Evolutionary conservation across 495 filamentous ascomycete genomes (phyloP), one percentile per base, ranked within the genome.

Genomic region (Lasiosphaeriaceae sp.): DNA sequence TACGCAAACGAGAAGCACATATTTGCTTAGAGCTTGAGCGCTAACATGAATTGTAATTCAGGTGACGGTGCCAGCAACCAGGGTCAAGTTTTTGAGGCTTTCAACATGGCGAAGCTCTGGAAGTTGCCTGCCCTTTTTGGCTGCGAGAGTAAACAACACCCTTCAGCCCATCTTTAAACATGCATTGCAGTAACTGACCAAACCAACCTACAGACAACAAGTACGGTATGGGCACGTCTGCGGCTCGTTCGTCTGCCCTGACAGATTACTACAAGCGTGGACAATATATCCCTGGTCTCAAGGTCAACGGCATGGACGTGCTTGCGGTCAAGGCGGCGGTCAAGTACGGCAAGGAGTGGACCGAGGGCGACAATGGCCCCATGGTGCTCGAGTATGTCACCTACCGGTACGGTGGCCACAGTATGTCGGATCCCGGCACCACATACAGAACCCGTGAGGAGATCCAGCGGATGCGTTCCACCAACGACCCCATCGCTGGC

Each of bases 191-290:
- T 39, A 1, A 20, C 2, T 47, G 22, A 61, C 29, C 31, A 31
- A 52, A 26, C 19, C 19, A 12, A 17, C 26, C 1, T 66, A 46
- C 56, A 97, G 93, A 98, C 83, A 98, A 98, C 86, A 97, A 98
- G 79, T 98, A 98, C 77, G 94, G 94, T 73, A 98, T 98, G 94
- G 94, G 95, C 75, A 98, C 94, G 50, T 90, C 94, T 54, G 94
- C 94, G 59, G 88, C 89, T 70, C 91, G 94, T 65, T 88, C 94
- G 61, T 89, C 93, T 60, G 94, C 94, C 61, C 77, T 96, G 63
- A 97, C 94, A 69, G 95, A 98, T 74, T 98, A 98, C 88, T 98
- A 98, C 86, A 97, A 97, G 85, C 95, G 94, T 77, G 94, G 94
- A 60, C 94, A 98, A 80, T 98, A 97, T 81, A 98, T 98, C 67